phyloP scores from a whole-genome alignment of 192 early-diverging fungal species.

The Blastocladiella britannica region DNA sequence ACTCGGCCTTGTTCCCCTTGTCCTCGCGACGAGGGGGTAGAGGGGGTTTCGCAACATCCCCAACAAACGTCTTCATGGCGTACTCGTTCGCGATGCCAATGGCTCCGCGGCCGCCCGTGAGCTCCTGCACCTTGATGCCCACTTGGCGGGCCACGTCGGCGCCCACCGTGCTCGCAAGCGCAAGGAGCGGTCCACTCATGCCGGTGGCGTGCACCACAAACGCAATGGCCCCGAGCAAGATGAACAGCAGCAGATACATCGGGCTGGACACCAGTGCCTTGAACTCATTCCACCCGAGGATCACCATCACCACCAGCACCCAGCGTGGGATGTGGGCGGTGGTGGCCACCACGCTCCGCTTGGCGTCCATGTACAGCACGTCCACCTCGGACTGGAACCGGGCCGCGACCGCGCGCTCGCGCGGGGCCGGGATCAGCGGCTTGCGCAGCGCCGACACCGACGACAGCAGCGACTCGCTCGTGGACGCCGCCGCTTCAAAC shows the following conservation, averaged over 20 bases:
- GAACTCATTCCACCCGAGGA: conserved; percentile 94
- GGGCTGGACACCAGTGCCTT: conserved; percentile 67
- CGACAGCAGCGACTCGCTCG: not conserved
- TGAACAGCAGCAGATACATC: conserved; percentile 47
- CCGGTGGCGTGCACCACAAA: conserved; percentile 29
- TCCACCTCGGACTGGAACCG: conserved; percentile 79
- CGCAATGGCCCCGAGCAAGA: conserved; percentile 31
- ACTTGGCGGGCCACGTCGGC: not conserved
- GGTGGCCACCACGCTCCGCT: conserved; percentile 74
- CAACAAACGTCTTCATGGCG: too few relatives aligned
- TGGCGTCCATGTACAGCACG: conserved; percentile 82
- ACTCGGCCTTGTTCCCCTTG: too few relatives aligned
- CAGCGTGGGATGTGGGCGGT: conserved; percentile 71
- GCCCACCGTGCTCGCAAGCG: not conserved
- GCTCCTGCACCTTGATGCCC: not conserved
- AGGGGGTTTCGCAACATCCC: too few relatives aligned
- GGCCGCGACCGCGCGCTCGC: conserved; percentile 45
- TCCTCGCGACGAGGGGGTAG: too few relatives aligned
- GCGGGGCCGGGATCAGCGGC: conserved; percentile 38
- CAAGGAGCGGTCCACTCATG: not conserved
- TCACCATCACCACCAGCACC: conserved; percentile 53
- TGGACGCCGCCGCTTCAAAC: too few relatives aligned
- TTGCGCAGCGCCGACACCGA: conserved; percentile 19
- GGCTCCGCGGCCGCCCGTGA: not conserved
- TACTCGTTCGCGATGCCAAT: not conserved